A percentile compares a stretch with the other conserved stretches of the same genome.
Conservation (phyloP, 2,329 filamentous ascomycete genomes). For the Bisporella sp. region DNA sequence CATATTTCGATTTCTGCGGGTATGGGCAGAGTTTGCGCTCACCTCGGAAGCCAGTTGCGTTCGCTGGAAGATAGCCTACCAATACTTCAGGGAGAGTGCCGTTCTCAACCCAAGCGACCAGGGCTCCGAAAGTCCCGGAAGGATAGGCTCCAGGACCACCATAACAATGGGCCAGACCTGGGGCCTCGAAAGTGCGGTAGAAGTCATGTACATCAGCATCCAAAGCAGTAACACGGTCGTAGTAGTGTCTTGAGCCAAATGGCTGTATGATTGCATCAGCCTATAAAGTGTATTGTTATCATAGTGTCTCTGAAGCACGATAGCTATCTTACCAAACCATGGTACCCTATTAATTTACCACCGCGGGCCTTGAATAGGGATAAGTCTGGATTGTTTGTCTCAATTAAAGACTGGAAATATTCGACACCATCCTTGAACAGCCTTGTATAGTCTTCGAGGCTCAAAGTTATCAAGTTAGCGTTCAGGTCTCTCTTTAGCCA, state of each 20-base stretch:
- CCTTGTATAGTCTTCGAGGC: background rate
- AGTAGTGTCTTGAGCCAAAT: conserved; percentile 15
- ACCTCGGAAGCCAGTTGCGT: background rate
- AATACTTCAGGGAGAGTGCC: conserved; percentile 21
- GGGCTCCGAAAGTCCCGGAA: conserved; percentile 14
- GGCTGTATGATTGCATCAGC: conserved; percentile 7
- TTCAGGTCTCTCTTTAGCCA: conserved; percentile 28
- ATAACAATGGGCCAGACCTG: conserved; percentile 28
- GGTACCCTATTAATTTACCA: conserved; percentile 13
- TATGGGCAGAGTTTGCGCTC: too few relatives aligned
- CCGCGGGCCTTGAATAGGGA: conserved; percentile 6
- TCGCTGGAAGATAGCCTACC: too few relatives aligned
- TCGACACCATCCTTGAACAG: conserved; percentile 2
- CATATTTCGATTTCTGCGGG: too few relatives aligned
- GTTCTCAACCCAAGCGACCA: conserved; percentile 27
- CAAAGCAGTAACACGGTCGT: conserved; percentile 5
- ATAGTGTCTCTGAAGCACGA: too few relatives aligned
- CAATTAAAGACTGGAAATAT: conserved; percentile 9
- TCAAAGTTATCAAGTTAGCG: conserved; percentile 10
- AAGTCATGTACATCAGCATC: conserved; percentile 5
- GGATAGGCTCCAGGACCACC: conserved; percentile 16
- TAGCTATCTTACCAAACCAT: conserved; percentile 4
- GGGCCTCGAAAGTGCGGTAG: conserved; percentile 26
- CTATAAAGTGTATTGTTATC: too few relatives aligned
- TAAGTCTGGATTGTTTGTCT: conserved; percentile 12